Percentiles rank a stretch among this genome's conserved stretches.
Conservation (phyloP, 441 rosid species). For the Biscutella laevigata region DNA sequence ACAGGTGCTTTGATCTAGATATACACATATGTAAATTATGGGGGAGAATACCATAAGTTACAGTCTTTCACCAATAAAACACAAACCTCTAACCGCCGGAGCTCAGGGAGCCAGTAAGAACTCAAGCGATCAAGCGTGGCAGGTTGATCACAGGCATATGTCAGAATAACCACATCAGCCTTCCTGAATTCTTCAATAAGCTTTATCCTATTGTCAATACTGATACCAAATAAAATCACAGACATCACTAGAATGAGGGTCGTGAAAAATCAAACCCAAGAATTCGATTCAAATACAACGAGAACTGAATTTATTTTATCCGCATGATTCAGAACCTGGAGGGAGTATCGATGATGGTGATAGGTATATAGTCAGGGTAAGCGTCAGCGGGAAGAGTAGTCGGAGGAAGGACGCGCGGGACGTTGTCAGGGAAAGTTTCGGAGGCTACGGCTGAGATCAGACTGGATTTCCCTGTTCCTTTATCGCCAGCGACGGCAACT, state of each 20-base stretch:
- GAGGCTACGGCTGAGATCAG: conserved; percentile 51
- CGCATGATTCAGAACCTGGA: too few relatives aligned
- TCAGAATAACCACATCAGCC: conserved; percentile 51
- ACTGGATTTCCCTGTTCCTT: conserved; percentile 66
- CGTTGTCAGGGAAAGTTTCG: conserved; percentile 46
- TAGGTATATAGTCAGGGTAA: conserved; percentile 55
- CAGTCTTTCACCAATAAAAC: neutral
- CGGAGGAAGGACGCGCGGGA: conserved; percentile 52
- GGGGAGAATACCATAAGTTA: neutral
- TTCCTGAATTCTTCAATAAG: conserved; percentile 45
- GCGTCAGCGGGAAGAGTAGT: conserved; percentile 51
- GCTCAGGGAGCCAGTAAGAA: conserved; percentile 56
- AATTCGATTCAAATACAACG: too few relatives aligned
- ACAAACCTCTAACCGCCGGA: conserved; percentile 42
- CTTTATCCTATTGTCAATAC: conserved; percentile 47
- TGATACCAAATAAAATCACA: conserved; percentile 19
- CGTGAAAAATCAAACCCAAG: too few relatives aligned
- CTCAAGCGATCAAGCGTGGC: conserved; percentile 38
- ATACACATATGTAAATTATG: neutral
- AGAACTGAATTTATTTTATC: too few relatives aligned
- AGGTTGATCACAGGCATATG: conserved; percentile 45
- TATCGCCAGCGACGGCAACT: conserved; percentile 58
- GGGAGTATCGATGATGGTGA: conserved; percentile 64
- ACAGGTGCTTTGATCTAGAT: conserved; percentile 56
- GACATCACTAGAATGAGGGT: neutral